Evolutionary conservation across 2,329 filamentous ascomycete species (phyloP), one percentile per base, ranked within the genome.

Genomic region (Fusarium sp.): DNA sequence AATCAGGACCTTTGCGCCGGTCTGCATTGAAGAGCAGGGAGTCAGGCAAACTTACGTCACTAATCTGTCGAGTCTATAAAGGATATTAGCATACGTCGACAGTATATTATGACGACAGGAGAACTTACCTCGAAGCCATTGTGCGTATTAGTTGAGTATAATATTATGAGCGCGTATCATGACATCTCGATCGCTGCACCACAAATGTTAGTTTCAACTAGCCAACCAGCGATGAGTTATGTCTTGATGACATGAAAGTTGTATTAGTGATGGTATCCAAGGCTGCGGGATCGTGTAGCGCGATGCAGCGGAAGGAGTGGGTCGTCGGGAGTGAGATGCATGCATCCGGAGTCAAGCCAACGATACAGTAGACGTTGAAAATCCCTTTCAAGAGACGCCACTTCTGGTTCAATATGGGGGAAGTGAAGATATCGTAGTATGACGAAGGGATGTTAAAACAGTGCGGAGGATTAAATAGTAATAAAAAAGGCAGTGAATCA

Each of bases 31-130:
- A 21, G 20, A n/a, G 21, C 24, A 36, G 19, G 30, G 11, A 36
- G 38, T 24, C 26, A 40, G 43, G 11, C 44, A 28, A 39, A 90
- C 91, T 88, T 86, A 94, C 91, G 91, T 94, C 85, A 95, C 92
- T 73, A 95, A 86, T 77, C 92, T 89, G 83, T 94, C 92, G 75
- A 95, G 88, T 86, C 92, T 93, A 74, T 58, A 52, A 32, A 68
- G 54, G 62, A 44, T 40, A 54, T 66, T 52, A 70, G 56, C 20
- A 57, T 32, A 38, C 17, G 17, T 12, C 20, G 30, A 38, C 42
- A 34, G 48, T 45, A 10, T 15, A 34, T 30, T 26, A 21, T 32
- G 28, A 40, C 34, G 30, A n/a, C 28, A 38, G 38, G 47, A 39
- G 46, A 56, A 71, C 79, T 75, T 72, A 85, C 84, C 85, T 86